These are phyloP conservation scores for Gaertneriomyces sp. DNA, from an alignment of 192 early-diverging fungal genomes.

Conservation along the genomic window DNA sequence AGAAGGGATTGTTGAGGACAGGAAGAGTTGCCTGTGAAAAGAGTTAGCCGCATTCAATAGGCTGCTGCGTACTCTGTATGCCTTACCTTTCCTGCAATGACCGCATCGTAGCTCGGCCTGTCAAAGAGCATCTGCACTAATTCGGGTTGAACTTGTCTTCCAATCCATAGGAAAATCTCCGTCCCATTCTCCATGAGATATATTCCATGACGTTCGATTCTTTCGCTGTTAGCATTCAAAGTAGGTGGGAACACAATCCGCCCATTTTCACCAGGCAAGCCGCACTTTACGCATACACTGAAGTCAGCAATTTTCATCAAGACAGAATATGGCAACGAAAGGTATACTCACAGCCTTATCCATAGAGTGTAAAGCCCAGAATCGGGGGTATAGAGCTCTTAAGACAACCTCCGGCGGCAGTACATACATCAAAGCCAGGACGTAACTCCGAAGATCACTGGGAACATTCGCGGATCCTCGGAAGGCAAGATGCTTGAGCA, in stretches of 20 bases:
- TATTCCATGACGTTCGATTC: constrained; percentile 78
- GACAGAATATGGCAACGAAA: neutral
- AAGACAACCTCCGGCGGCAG: constrained; percentile 74
- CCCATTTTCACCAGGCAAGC: constrained; percentile 51
- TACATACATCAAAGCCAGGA: constrained; percentile 77
- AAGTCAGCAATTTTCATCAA: neutral
- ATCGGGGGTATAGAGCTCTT: constrained; percentile 67
- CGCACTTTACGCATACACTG: neutral
- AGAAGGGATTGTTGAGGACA: constrained; percentile 65
- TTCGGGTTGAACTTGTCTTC: constrained; percentile 72
- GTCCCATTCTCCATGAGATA: constrained; percentile 81
- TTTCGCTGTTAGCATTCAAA: constrained; percentile 79
- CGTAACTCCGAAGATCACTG: constrained; percentile 74
- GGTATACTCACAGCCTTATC: constrained; percentile 48
- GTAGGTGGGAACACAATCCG: constrained; percentile 67
- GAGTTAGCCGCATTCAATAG: neutral
- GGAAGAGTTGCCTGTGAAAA: constrained; percentile 64
- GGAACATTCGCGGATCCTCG: constrained; percentile 53
- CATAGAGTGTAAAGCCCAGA: constrained; percentile 84
- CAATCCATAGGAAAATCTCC: constrained; percentile 88
- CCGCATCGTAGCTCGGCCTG: constrained; percentile 68
- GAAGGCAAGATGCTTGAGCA: constrained; percentile 75
- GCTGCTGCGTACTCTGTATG: neutral
- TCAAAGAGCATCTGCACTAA: constrained; percentile 74
- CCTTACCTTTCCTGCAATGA: constrained; percentile 73